Percentiles rank a stretch among this genome's conserved stretches.
These are phyloP conservation scores for Myriangium duriaei DNA, from an alignment of 2,329 filamentous ascomycete species.

Conservation along the genomic window DNA sequence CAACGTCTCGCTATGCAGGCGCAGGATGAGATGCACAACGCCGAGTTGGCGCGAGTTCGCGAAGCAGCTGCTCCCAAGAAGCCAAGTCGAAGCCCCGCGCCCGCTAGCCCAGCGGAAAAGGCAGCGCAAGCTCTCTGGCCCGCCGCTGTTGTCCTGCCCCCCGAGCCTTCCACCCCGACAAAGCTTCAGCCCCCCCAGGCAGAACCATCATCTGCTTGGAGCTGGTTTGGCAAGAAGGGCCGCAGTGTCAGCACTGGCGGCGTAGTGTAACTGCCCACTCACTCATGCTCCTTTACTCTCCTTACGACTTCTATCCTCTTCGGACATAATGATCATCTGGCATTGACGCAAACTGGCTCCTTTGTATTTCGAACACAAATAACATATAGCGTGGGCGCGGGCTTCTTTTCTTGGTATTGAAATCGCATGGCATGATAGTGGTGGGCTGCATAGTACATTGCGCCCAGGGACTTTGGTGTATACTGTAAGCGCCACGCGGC, in stretches of 20 bases:
- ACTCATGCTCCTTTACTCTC: too few species aligned
- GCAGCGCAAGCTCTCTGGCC: conserved; percentile 1
- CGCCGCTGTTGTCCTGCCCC: neutral
- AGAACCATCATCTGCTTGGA: conserved; percentile 1
- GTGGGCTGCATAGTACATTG: too few species aligned
- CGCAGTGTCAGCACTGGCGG: conserved; percentile 5
- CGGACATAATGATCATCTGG: too few species aligned
- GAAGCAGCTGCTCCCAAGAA: neutral
- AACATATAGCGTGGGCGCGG: too few species aligned
- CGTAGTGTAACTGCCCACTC: too few species aligned
- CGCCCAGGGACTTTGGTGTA: too few species aligned
- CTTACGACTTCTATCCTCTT: too few species aligned
- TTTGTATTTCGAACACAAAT: too few species aligned
- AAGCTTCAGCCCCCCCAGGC: conserved; percentile 4
- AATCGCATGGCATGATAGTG: too few species aligned
- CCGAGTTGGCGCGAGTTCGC: conserved; percentile 8
- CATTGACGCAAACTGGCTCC: too few species aligned
- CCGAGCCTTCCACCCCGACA: conserved; percentile 4
- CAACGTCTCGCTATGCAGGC: conserved; percentile 8
- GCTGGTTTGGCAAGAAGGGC: conserved; percentile 3
- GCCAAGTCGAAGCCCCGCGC: conserved; percentile 2
- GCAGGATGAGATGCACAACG: conserved; percentile 11
- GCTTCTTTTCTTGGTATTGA: too few species aligned
- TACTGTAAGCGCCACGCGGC: too few species aligned
- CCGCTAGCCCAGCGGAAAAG: neutral